Conservation (phyloP, 305 asterid species). For the Nicotiana rustica region DNA sequence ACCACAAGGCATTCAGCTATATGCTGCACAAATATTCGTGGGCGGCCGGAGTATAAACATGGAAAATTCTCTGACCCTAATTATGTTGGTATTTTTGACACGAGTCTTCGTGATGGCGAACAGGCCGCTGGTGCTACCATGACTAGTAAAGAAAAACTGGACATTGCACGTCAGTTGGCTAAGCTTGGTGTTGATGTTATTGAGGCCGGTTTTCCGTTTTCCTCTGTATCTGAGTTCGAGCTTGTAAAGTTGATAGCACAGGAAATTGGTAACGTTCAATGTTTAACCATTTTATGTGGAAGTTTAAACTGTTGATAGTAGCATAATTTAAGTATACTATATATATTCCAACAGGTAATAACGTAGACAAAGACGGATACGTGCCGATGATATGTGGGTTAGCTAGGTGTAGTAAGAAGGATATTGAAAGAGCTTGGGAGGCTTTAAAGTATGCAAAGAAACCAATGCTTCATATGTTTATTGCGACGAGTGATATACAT, state of each 20-base stretch:
- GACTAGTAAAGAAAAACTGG: slow-evolving; percentile 88
- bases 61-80: slow-evolving; percentile 58
- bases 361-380: slow-evolving; percentile 44
- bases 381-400: slow-evolving; percentile 84
- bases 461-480: slow-evolving; percentile 73
- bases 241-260: slow-evolving; percentile 74
- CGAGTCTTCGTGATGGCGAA: slow-evolving; percentile 95
- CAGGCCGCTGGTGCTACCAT: slow-evolving; percentile 96
- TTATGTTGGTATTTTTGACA: slow-evolving; percentile 84
- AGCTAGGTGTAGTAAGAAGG: slow-evolving; percentile 82
- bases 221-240: slow-evolving; percentile 82
- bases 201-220: slow-evolving; percentile 89
- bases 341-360: background rate
- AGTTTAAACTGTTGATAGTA: too few species aligned
- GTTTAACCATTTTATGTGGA: slow-evolving; percentile 40
- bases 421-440: slow-evolving; percentile 86
- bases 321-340: too few species aligned
- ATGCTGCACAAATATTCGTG: slow-evolving; percentile 50
- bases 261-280: slow-evolving; percentile 62
- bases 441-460: slow-evolving; percentile 76
- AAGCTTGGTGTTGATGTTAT: slow-evolving; percentile 59
- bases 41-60: too few species aligned
- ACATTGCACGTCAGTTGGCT: slow-evolving; percentile 63
- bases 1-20: slow-evolving; percentile 27
- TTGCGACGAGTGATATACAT: slow-evolving; percentile 56